phyloP scores from a whole-genome alignment of 768 basidiomycete genomes.

The Boletus rubropictus region DNA sequence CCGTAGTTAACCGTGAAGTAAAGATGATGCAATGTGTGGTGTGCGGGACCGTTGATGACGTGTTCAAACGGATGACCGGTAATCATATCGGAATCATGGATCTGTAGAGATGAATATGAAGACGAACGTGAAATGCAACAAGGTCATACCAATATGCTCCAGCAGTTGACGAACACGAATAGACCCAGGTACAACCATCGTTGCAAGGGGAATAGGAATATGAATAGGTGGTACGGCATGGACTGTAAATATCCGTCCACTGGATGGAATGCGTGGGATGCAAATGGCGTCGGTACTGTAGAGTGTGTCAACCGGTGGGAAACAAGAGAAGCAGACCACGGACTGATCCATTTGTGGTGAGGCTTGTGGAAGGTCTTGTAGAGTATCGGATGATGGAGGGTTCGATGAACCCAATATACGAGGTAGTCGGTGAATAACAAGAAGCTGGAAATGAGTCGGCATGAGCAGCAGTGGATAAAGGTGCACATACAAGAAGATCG shows the following conservation, averaged over 20 bases:
- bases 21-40: conserved; percentile 94
- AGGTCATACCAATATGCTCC: conserved; percentile 76
- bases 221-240: conserved; percentile 89
- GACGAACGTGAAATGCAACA: not conserved
- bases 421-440: conserved; percentile 84
- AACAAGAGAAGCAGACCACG: conserved; percentile 22
- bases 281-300: conserved; percentile 92
- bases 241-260: conserved; percentile 93
- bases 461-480: not conserved
- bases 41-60: conserved; percentile 95
- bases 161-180: conserved; percentile 90
- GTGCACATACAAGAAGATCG: conserved; percentile 56
- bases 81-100: conserved; percentile 99
- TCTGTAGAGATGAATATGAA: conserved; percentile 41
- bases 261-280: conserved; percentile 96
- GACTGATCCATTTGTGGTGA: conserved; percentile 97
- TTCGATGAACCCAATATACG: conserved; percentile 97
- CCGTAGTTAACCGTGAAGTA: conserved; percentile 98
- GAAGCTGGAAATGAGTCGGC: conserved; percentile 42
- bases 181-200: conserved; percentile 76
- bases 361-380: conserved; percentile 96
- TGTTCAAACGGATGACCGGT: conserved; percentile 83
- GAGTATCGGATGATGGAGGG: conserved; percentile 74
- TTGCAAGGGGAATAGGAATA: conserved; percentile 87
- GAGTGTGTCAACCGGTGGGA: conserved; percentile 11